Conservation (phyloP, 1,284 basidiomycete genomes). For the Laetiporus sulphureus region DNA sequence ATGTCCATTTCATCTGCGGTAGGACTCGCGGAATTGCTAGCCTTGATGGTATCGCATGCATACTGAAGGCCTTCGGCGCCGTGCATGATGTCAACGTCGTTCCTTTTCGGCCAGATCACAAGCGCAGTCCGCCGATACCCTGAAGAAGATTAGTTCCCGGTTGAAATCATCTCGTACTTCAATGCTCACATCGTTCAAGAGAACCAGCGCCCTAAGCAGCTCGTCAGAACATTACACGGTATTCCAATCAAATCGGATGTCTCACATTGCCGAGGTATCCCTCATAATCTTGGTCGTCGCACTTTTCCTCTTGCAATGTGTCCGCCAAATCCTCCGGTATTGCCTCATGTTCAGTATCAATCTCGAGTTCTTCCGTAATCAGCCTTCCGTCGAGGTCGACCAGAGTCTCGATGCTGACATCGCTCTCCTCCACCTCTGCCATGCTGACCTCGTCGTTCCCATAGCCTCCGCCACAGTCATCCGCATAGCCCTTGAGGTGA, state of each 20-base stretch:
- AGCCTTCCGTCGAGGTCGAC: slow-evolving; percentile 31
- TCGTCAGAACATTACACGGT: background rate
- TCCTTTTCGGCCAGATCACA: slow-evolving; percentile 29
- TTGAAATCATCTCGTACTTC: no score
- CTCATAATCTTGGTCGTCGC: slow-evolving; percentile 35
- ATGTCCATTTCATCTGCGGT: slow-evolving; percentile 7
- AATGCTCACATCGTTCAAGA: slow-evolving; percentile 14
- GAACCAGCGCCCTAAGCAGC: slow-evolving; percentile 11
- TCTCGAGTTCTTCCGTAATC: slow-evolving; percentile 16
- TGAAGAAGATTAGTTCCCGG: slow-evolving; percentile 9
- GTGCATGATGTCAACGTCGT: slow-evolving; percentile 20
- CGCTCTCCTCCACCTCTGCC: slow-evolving; percentile 23
- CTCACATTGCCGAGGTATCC: slow-evolving; percentile 38
- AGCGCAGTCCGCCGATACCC: slow-evolving; percentile 38
- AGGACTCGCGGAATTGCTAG: background rate
- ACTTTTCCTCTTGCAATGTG: slow-evolving; percentile 24
- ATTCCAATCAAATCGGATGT: slow-evolving; percentile 5
- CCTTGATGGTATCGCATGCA: slow-evolving; percentile 9
- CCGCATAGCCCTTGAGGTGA: slow-evolving; percentile 25
- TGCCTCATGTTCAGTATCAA: slow-evolving; percentile 24
- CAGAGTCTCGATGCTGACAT: slow-evolving; percentile 23
- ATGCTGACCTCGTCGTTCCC: slow-evolving; percentile 20
- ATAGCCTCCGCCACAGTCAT: slow-evolving; percentile 19
- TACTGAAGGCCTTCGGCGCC: slow-evolving; percentile 5
- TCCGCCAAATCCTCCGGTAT: slow-evolving; percentile 25